phyloP scores from a whole-genome alignment of 2,329 filamentous ascomycete genomes.

The Xylaria sp. region DNA sequence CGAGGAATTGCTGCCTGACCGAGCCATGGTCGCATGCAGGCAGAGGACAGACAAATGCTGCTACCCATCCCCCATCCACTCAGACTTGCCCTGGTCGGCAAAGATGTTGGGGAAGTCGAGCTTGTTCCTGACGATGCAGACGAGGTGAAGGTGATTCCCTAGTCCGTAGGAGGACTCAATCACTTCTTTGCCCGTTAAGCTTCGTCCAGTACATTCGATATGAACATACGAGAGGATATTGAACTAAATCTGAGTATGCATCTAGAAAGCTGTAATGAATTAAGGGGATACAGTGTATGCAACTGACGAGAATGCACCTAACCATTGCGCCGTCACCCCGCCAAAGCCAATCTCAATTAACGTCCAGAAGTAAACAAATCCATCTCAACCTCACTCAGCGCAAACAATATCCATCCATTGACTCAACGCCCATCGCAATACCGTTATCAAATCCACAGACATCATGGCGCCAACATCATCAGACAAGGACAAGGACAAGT shows the following conservation, averaged over 20 bases:
- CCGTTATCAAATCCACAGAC: neutral
- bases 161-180: neutral
- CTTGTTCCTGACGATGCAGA: neutral
- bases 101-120: neutral
- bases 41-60: constrained; percentile 25
- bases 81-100: constrained; percentile 18
- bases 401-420: neutral
- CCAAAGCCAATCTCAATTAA: constrained; percentile 17
- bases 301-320: neutral
- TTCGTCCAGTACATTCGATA: neutral
- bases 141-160: neutral
- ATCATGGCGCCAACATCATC: constrained; percentile 25
- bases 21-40: constrained; percentile 30
- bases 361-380: constrained; percentile 28
- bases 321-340: constrained; percentile 24
- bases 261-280: neutral
- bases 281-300: neutral
- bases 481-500: constrained; percentile 56
- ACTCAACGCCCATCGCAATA: neutral
- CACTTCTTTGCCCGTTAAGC: neutral
- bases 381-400: neutral
- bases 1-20: constrained; percentile 1
- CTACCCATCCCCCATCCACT: constrained; percentile 30
- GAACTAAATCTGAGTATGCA: neutral
- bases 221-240: neutral